Conservation (phyloP, 2,329 filamentous ascomycete species). For the Monosporascus sp. region DNA sequence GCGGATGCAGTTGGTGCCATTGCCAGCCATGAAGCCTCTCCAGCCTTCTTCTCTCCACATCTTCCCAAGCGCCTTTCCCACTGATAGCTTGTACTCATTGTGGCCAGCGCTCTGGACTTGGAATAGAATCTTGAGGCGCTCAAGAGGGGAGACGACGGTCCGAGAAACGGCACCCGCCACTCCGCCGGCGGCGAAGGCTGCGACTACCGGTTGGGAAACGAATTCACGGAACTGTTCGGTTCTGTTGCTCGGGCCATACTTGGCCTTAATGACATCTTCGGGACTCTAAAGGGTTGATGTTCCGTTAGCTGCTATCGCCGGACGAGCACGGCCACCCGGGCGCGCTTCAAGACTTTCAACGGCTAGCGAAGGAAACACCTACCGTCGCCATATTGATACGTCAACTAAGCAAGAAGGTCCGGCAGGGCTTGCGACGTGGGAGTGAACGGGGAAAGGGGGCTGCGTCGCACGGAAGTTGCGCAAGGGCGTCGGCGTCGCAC, state of each 20-base stretch:
- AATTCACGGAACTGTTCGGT: slow-evolving; percentile 37
- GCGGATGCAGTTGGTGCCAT: slow-evolving; percentile 96
- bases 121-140: slow-evolving; percentile 95
- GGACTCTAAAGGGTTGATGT: slow-evolving; percentile 15
- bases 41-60: slow-evolving; percentile 98
- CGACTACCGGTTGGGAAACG: slow-evolving; percentile 77
- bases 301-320: slow-evolving; percentile 12
- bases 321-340: neutral
- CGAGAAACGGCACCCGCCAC: slow-evolving; percentile 95
- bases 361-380: slow-evolving; percentile 18
- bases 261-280: slow-evolving; percentile 24
- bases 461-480: slow-evolving; percentile 8
- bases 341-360: neutral
- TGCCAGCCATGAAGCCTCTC: slow-evolving; percentile 95
- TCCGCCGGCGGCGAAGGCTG: slow-evolving; percentile 90
- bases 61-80: slow-evolving; percentile 81
- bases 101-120: slow-evolving; percentile 88
- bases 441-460: slow-evolving; percentile 2
- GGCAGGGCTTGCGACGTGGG: slow-evolving; percentile 6
- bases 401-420: slow-evolving; percentile 7
- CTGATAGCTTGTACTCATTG: slow-evolving; percentile 89
- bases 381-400: slow-evolving; percentile 32
- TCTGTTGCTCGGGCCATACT: slow-evolving; percentile 21
- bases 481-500: neutral
- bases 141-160: slow-evolving; percentile 92